Base-by-base conservation (phyloP, 2,329 filamentous ascomycete genomes). In the Colletotrichum sidae region DNA sequence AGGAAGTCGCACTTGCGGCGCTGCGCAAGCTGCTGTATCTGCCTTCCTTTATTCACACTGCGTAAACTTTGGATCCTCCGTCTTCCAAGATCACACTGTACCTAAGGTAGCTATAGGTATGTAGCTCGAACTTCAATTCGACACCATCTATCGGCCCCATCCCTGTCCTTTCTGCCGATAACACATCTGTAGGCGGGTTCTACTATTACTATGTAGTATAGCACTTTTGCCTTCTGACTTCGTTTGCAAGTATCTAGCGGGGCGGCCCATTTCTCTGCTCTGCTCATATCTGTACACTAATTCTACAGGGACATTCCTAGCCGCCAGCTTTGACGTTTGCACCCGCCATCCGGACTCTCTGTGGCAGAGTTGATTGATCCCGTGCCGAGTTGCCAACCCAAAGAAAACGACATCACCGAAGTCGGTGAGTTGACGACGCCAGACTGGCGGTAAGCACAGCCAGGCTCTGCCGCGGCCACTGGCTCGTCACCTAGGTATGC, bases 401-500 rank as follows among this genome's bases (percentile, higher is more conserved):
- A 50, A 64, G 41, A 55, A 64, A 50, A 54, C 55, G 42, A 60
- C 52, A 55, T 47, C 6, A 47, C 34, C 55, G 41, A 49, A 47
- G 55, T 60, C 60, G 60, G 60, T 64, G 35, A 54, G 39, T 38
- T 60, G 50, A 55, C 55, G 42, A 45, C 15, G 15, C 42, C 42
- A n/a, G 50, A 54, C 49, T 52, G 60, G 49, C 55, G 60, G 55
- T 39, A 60, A 54, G 41, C 60, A 42, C 55, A 59, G 55, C 60
- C 60, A 59, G 38, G 3, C 38, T 41, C 38, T 41, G 38, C 38
- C 38, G 9, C 38, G 9, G 38, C 38, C 38, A 10, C 38, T 41
- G 38, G 17, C 17, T 13, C 38, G 6, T 51, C 38, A 25, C 25
- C 25, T 25, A 25, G 25, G 25, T 25, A 25, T 44, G 38, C 39